A percentile compares a stretch with the other conserved stretches of the same genome.
Conservation (phyloP, 768 basidiomycete species). For the Naganishia kalamii region DNA sequence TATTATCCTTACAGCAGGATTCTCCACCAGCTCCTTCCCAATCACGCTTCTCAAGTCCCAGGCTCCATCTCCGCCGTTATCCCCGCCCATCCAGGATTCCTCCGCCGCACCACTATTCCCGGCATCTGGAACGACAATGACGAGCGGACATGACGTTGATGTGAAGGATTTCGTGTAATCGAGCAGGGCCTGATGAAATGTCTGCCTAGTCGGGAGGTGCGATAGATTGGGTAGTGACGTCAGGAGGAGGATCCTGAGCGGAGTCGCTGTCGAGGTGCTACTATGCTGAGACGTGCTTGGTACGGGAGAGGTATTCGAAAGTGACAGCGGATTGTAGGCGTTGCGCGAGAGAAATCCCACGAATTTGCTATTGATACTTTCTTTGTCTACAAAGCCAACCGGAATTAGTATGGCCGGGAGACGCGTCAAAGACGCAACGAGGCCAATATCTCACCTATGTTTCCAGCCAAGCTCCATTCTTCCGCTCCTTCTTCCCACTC, state of each 20-base stretch:
- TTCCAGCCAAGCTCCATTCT: conserved; percentile 50
- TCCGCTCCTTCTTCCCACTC: conserved; percentile 75
- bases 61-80: conserved; percentile 53
- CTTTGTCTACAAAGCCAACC: conserved; percentile 37
- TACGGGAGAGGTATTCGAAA: conserved; percentile 43
- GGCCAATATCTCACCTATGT: conserved; percentile 37
- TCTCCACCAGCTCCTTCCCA: conserved; percentile 61
- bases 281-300: conserved; percentile 18
- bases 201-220: conserved; percentile 60
- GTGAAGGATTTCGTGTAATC: conserved; percentile 51
- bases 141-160: conserved; percentile 55
- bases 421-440: neutral
- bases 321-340: conserved; percentile 55
- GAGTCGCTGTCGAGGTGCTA: conserved; percentile 19
- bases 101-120: conserved; percentile 65
- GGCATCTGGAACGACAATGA: conserved; percentile 76
- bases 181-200: conserved; percentile 66
- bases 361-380: conserved; percentile 58
- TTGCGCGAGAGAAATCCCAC: conserved; percentile 61
- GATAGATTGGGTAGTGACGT: conserved; percentile 89
- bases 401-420: neutral
- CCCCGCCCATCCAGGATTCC: conserved; percentile 51
- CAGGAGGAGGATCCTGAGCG: conserved; percentile 64
- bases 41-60: conserved; percentile 66
- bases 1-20: conserved; percentile 72